These are phyloP conservation scores for Boletus rufocinnamomeus DNA, from an alignment of 768 basidiomycete species.

Conservation along the genomic window DNA sequence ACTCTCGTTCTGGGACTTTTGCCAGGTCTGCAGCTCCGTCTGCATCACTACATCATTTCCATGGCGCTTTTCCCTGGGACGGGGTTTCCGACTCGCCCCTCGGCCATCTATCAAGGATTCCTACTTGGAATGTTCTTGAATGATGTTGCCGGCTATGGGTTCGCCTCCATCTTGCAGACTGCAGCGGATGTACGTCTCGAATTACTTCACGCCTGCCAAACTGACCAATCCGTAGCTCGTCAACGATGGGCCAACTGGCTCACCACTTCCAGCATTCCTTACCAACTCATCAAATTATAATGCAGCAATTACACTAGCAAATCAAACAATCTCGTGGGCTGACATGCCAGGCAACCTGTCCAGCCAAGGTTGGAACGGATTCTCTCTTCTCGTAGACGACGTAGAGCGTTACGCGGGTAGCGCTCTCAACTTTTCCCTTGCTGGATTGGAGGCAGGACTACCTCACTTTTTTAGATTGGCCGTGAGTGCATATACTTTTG, in stretches of 20 bases:
- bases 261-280: constrained; percentile 66
- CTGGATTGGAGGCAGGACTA: constrained; percentile 55
- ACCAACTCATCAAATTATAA: constrained; percentile 76
- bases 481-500: constrained; percentile 43
- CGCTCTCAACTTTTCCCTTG: constrained; percentile 71
- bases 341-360: constrained; percentile 38
- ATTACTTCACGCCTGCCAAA: constrained; percentile 1
- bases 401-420: constrained; percentile 76
- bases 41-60: constrained; percentile 84
- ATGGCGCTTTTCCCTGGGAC: constrained; percentile 76
- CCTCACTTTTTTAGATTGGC: constrained; percentile 82
- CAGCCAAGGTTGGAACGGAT: constrained; percentile 65
- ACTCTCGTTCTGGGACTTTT: constrained; percentile 64
- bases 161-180: constrained; percentile 80
- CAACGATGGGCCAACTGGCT: constrained; percentile 70
- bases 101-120: constrained; percentile 80
- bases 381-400: constrained; percentile 80
- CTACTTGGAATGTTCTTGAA: constrained; percentile 82
- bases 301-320: constrained; percentile 49
- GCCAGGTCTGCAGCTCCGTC: constrained; percentile 65
- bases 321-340: constrained; percentile 62
- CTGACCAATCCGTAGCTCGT: constrained; percentile 51
- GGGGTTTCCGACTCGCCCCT: constrained; percentile 78
- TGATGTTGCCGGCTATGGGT: constrained; percentile 77
- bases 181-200: constrained; percentile 54